Conservation (phyloP, 2,329 filamentous ascomycete species). For the Pleurostoma richardsiae region DNA sequence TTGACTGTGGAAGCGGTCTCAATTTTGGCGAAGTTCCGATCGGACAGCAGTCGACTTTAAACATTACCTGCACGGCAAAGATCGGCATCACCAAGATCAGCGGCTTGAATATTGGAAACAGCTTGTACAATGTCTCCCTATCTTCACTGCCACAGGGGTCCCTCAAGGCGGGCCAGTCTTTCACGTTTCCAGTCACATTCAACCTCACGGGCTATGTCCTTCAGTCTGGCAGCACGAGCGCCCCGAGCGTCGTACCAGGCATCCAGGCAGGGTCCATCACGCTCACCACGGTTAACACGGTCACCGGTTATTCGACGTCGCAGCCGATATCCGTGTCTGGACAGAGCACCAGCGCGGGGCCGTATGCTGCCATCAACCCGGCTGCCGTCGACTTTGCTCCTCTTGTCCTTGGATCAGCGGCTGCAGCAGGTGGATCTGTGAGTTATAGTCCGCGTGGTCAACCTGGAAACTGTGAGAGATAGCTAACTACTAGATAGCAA, state of each 20-base stretch:
- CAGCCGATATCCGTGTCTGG: constrained; percentile 31
- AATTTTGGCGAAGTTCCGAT: constrained; percentile 30
- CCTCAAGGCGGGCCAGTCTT: not conserved
- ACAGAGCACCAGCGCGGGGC: constrained; percentile 25
- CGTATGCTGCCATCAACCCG: constrained; percentile 28
- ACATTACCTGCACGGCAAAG: constrained; percentile 23
- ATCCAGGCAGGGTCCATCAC: constrained; percentile 1
- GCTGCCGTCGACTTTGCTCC: constrained; percentile 31
- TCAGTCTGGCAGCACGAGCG: no score
- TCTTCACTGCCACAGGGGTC: not conserved
- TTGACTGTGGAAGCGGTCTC: constrained; percentile 31
- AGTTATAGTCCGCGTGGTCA: no score
- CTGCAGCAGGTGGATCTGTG: no score
- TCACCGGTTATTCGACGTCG: constrained; percentile 24
- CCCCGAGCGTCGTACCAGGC: not conserved
- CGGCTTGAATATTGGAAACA: not conserved
- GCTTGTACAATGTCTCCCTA: not conserved
- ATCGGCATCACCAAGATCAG: not conserved
- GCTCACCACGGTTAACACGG: not conserved
- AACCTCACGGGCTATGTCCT: not conserved
- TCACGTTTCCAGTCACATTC: not conserved
- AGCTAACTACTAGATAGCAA: not conserved
- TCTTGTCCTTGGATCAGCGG: constrained; percentile 16
- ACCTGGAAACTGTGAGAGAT: no score
- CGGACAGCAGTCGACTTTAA: constrained; percentile 20